Evolutionary conservation across 192 early-diverging fungal genomes (phyloP).

Genomic region (Coemansia sp.): DNA sequence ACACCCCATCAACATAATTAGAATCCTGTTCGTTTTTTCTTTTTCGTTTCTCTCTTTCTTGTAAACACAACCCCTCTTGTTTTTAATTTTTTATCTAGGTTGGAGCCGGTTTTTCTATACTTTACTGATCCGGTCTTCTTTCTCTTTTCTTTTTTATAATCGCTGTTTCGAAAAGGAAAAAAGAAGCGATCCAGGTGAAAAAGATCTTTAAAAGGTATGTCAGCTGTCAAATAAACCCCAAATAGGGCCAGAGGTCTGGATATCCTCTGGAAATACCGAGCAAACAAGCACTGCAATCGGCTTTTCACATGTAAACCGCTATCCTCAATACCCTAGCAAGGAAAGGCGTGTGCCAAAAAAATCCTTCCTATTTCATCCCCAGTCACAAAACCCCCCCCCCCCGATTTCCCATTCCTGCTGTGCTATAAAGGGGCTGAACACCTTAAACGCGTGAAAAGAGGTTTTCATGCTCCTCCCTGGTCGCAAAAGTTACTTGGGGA

Average conservation of each 20-base stretch:
- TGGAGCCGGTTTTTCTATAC: constrained; percentile 4
- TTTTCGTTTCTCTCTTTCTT: not conserved
- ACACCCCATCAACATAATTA: not conserved
- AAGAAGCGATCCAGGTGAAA: constrained; percentile 6
- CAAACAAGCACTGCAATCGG: not conserved
- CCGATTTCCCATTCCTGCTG: not conserved
- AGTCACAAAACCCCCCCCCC: not conserved
- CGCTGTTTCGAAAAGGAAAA: not conserved
- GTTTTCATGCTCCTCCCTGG: not conserved
- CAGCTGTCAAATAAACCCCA: not conserved
- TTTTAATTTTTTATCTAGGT: not conserved
- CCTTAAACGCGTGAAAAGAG: not conserved
- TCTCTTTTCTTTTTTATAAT: not conserved
- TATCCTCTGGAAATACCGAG: not conserved
- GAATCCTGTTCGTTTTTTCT: not conserved
- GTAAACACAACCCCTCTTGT: not conserved
- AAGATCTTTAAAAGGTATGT: constrained; percentile 1
- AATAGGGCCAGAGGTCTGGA: not conserved
- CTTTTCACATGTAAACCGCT: constrained; percentile 6
- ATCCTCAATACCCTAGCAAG: constrained; percentile 3
- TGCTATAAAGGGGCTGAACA: not conserved
- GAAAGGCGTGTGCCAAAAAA: not conserved
- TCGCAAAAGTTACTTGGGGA: too few species aligned
- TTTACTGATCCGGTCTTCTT: not conserved
- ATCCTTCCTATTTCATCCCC: not conserved